These are phyloP conservation scores for Leccinum variicolor DNA, from an alignment of 768 basidiomycete species.

Conservation along the genomic window DNA sequence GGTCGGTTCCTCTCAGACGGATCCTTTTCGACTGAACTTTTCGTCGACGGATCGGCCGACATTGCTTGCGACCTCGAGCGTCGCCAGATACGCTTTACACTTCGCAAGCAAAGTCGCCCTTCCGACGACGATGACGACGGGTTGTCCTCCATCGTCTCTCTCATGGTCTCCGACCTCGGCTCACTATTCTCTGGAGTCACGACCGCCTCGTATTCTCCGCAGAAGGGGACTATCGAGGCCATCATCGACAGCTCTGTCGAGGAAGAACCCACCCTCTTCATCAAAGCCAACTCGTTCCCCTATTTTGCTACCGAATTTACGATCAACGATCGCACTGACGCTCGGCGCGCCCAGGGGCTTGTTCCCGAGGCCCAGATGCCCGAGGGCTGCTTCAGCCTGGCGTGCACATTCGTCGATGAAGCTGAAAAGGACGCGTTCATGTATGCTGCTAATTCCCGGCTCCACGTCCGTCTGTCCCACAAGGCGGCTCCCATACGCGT, in stretches of 20 bases:
- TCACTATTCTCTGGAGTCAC: neutral
- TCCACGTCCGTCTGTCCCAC: slow-evolving; percentile 18
- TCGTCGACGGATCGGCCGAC: slow-evolving; percentile 22
- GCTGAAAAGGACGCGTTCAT: slow-evolving; percentile 30
- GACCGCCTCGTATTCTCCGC: slow-evolving; percentile 21
- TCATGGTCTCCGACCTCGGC: neutral
- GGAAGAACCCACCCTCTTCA: slow-evolving; percentile 24
- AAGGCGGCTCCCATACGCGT: slow-evolving; percentile 7
- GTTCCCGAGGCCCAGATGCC: slow-evolving; percentile 23
- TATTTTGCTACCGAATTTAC: slow-evolving; percentile 15
- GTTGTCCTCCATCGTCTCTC: neutral
- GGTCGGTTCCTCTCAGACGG: slow-evolving; percentile 36
- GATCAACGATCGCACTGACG: neutral
- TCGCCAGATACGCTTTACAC: slow-evolving; percentile 29
- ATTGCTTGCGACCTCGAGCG: slow-evolving; percentile 37
- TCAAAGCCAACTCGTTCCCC: slow-evolving; percentile 33
- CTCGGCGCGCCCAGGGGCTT: slow-evolving; percentile 27
- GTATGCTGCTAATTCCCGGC: slow-evolving; percentile 15
- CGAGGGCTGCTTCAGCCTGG: slow-evolving; percentile 27
- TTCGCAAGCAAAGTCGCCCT: slow-evolving; percentile 23
- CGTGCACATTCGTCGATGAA: slow-evolving; percentile 27
- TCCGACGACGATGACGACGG: slow-evolving; percentile 4
- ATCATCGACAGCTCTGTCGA: slow-evolving; percentile 15
- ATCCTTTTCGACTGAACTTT: slow-evolving; percentile 32
- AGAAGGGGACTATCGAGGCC: slow-evolving; percentile 15